phyloP scores from a whole-genome alignment of 768 basidiomycete species.

The Panellus pusillus region DNA sequence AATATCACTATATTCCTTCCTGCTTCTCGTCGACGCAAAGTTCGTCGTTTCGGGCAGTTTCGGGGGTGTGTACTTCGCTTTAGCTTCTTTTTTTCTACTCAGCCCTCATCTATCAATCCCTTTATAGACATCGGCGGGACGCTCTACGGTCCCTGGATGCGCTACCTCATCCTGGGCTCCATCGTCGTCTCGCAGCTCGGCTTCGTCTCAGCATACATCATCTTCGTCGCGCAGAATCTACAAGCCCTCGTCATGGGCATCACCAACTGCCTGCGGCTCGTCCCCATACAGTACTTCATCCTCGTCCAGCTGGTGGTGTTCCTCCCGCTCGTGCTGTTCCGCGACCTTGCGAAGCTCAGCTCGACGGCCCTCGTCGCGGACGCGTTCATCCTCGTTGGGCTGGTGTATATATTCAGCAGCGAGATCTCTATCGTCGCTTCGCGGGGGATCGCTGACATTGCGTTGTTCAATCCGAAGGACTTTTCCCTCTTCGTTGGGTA shows the following conservation, averaged over 20 bases:
- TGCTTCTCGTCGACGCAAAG: slow-evolving; percentile 86
- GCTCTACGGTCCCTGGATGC: slow-evolving; percentile 92
- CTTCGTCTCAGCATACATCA: slow-evolving; percentile 88
- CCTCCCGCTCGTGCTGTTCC: slow-evolving; percentile 84
- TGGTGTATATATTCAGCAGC: slow-evolving; percentile 85
- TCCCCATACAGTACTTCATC: slow-evolving; percentile 81
- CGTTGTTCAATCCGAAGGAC: slow-evolving; percentile 84
- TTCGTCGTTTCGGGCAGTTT: slow-evolving; percentile 90
- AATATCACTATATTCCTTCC: slow-evolving; percentile 90
- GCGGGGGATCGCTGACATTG: slow-evolving; percentile 74
- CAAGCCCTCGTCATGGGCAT: slow-evolving; percentile 83
- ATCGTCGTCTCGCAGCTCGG: slow-evolving; percentile 90
- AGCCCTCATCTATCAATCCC: neutral
- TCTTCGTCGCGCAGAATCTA: slow-evolving; percentile 93
- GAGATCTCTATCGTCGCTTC: slow-evolving; percentile 70
- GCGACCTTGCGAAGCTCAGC: slow-evolving; percentile 94
- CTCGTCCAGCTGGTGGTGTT: slow-evolving; percentile 82
- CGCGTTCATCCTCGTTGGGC: slow-evolving; percentile 88
- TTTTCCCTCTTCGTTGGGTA: slow-evolving; percentile 93
- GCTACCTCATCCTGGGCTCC: slow-evolving; percentile 81
- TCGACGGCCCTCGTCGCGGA: slow-evolving; percentile 92
- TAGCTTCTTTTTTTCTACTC: neutral
- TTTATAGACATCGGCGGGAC: slow-evolving; percentile 84
- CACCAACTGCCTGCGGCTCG: slow-evolving; percentile 66
- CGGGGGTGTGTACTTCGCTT: slow-evolving; percentile 64